Evolutionary conservation across 2,329 filamentous ascomycete species (phyloP).

Genomic region (Cytospora paraplurivora): DNA sequence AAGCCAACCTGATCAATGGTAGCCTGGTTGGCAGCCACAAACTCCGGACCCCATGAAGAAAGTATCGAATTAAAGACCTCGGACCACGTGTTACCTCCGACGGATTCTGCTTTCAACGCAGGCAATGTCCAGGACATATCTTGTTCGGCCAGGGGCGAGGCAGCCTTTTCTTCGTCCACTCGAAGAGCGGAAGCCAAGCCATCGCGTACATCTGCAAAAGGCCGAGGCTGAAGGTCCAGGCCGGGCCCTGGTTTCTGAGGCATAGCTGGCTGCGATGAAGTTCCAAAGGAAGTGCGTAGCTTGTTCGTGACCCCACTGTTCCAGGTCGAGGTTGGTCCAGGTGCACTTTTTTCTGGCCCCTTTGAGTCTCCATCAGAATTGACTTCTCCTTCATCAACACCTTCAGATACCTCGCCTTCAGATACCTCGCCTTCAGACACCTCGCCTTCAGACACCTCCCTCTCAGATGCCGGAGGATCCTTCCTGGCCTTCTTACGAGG

Average conservation of each 20-base stretch:
- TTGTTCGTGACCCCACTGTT: slow-evolving; percentile 34
- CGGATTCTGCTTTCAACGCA: slow-evolving; percentile 18
- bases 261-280: slow-evolving; percentile 4
- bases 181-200: slow-evolving; percentile 16
- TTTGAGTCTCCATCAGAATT: slow-evolving; percentile 11
- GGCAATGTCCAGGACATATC: slow-evolving; percentile 10
- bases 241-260: background rate
- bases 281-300: slow-evolving; percentile 28
- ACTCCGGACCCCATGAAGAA: slow-evolving; percentile 22
- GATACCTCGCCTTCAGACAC: background rate
- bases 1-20: slow-evolving; percentile 21
- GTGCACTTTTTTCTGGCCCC: slow-evolving; percentile 22
- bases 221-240: background rate
- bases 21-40: slow-evolving; percentile 16
- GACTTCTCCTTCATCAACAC: slow-evolving; percentile 21
- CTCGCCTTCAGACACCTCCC: background rate
- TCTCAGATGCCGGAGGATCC: background rate
- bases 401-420: slow-evolving; percentile 15
- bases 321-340: slow-evolving; percentile 29
- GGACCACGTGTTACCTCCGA: slow-evolving; percentile 24
- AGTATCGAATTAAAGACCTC: slow-evolving; percentile 24
- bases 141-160: slow-evolving; percentile 3
- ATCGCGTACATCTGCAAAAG: slow-evolving; percentile 9
- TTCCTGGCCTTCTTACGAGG: slow-evolving; percentile 27
- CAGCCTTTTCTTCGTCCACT: background rate